Evolutionary conservation across 371 early-diverging fungal species (phyloP).

Genomic region (Mucor saturninus): DNA sequence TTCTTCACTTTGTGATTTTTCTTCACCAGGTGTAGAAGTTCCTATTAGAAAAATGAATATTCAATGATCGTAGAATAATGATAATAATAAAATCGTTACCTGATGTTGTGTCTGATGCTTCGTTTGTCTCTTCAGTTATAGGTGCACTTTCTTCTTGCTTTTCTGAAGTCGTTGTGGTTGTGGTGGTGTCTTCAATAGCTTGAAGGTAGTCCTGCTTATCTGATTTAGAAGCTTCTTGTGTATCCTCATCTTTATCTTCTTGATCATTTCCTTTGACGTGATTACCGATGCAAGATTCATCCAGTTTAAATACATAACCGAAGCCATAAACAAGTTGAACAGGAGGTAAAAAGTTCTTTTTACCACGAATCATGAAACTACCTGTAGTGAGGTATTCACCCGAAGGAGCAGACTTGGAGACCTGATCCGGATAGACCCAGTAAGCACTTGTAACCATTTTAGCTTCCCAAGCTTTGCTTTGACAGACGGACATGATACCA

Average conservation of each 20-base stretch:
- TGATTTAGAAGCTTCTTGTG: not conserved
- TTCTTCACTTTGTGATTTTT: conserved; percentile 1
- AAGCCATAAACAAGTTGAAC: conserved; percentile 97
- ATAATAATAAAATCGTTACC: no score
- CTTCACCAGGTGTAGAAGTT: not conserved
- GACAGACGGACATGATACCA: conserved; percentile 95
- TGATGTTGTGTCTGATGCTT: not conserved
- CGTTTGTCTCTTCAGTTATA: conserved; percentile 5
- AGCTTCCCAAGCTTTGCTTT: conserved; percentile 98
- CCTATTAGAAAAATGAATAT: not conserved
- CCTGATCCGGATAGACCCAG: conserved; percentile 94
- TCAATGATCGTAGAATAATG: not conserved
- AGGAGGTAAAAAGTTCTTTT: conserved; percentile 96
- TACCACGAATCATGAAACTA: conserved; percentile 97
- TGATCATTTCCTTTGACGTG: conserved; percentile 52
- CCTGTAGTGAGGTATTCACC: conserved; percentile 97
- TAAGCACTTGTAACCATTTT: conserved; percentile 96
- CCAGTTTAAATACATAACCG: conserved; percentile 91
- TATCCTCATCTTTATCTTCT: conserved; percentile 14
- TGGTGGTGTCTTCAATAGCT: conserved; percentile 13
- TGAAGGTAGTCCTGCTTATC: conserved; percentile 5
- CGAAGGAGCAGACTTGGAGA: conserved; percentile 95
- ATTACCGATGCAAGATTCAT: conserved; percentile 75
- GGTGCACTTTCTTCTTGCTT: conserved; percentile 9
- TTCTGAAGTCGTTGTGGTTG: not conserved